Evolutionary conservation across 306 rosid genomes (phyloP), one percentile per base, ranked within the genome.

Genomic region (Quercus mongolica): DNA sequence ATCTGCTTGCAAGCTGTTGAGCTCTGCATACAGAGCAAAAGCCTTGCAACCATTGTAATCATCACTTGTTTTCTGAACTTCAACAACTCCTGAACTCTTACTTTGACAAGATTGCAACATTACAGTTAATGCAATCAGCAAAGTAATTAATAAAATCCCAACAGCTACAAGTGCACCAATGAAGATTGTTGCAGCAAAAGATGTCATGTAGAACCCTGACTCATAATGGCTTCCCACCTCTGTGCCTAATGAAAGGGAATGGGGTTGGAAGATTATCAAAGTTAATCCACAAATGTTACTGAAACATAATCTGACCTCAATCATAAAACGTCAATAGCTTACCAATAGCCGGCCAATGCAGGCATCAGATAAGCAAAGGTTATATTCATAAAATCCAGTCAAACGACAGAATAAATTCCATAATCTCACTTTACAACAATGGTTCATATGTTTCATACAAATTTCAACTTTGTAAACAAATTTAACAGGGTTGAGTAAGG

Each of bases 21-120:
- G 86, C 80, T 89, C 94, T 51, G 83, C 87, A 74, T 89, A 90
- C 78, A 86, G 80, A 49, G 87, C 84, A 67, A 88, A 46, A 74
- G 83, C 69, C 79, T 82, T 87, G 89, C 97, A 94, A 82, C 73
- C 69, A 80, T 89, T 80, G 84, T 85, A 83, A 80, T 81, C 88
- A 54, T 81, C 75, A 72, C 77, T 74, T 17, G 28, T 35, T 61
- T 79, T 82, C 77, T 6, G 81, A 81, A 76, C 77, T 86, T 92
- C 90, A 55, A 88, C 8, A 70, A 78, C 71, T 71, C 98, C 97
- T 1, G 70, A 63, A 49, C 75, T 83, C 85, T 82, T 81, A 82
- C 77, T 92, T 89, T 92, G 82, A 83, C 98, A 94, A 73, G 94
- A 87, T 76, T 90, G 91, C 90, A 94, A 85, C 97, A 92, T 90